phyloP scores from a whole-genome alignment of 140 eudicot species.

The Oenanthe javanica region DNA sequence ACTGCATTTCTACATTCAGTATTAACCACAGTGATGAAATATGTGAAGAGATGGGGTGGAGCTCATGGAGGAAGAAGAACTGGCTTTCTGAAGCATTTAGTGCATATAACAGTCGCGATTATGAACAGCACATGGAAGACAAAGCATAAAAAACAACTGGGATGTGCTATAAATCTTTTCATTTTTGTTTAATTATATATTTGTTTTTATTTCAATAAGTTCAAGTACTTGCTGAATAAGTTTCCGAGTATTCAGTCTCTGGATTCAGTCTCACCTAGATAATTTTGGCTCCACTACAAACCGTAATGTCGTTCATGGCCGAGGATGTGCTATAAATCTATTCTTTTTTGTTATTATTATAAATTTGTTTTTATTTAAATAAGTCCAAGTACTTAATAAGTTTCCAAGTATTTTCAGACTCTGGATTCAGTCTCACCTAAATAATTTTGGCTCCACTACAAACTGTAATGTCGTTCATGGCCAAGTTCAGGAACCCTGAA shows the following conservation, averaged over 20 bases:
- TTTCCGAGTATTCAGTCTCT: not conserved
- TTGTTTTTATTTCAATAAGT: not conserved
- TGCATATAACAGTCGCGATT: constrained; percentile 90
- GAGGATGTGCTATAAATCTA: not conserved
- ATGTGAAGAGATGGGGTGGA: constrained; percentile 97
- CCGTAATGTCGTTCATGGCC: not conserved
- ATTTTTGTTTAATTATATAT: not conserved
- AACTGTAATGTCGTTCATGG: not conserved
- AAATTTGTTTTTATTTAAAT: not conserved
- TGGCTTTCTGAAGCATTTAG: constrained; percentile 87
- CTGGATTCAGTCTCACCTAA: too few relatives aligned
- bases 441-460: not conserved
- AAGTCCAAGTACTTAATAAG: not conserved
- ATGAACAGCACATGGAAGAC: constrained; percentile 27
- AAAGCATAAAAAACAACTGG: not conserved
- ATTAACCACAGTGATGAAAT: constrained; percentile 83
- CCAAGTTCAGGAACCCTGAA: not conserved
- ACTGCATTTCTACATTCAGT: constrained; percentile 88
- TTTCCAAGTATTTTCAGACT: not conserved
- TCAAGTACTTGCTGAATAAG: not conserved
- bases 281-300: not conserved
- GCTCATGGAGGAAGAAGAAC: constrained; percentile 73
- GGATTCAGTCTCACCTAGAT: too few relatives aligned
- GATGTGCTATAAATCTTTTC: not conserved
- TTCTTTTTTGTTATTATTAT: not conserved